These are phyloP conservation scores for Colletotrichum trifolii DNA, from an alignment of 2,329 filamentous ascomycete genomes.

Conservation along the genomic window DNA sequence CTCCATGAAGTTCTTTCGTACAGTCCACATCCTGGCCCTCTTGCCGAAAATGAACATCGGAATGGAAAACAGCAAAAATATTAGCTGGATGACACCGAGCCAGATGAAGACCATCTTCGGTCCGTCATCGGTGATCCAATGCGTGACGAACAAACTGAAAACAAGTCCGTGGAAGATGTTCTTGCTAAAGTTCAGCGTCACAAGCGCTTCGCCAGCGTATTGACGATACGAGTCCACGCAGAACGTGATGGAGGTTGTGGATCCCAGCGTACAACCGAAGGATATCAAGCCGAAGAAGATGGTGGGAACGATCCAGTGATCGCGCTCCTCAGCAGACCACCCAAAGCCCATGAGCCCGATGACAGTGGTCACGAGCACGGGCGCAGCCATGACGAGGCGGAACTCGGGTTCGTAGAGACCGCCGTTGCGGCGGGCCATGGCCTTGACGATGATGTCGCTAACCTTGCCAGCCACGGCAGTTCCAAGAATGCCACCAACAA, in stretches of 20 bases:
- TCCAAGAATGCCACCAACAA: conserved; percentile 88
- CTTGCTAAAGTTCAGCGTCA: conserved; percentile 94
- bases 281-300: conserved; percentile 92
- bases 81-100: conserved; percentile 87
- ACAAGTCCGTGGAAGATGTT: conserved; percentile 92
- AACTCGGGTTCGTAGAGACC: conserved; percentile 97
- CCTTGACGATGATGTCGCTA: conserved; percentile 85
- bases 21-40: conserved; percentile 92
- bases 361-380: conserved; percentile 80
- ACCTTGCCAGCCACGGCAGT: conserved; percentile 90
- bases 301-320: conserved; percentile 92
- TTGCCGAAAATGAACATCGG: conserved; percentile 97
- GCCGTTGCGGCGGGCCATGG: conserved; percentile 86
- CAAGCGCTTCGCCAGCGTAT: conserved; percentile 92
- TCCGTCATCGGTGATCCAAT: conserved; percentile 82
- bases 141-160: conserved; percentile 88
- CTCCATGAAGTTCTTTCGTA: conserved; percentile 87
- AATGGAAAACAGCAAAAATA: conserved; percentile 78
- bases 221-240: conserved; percentile 93
- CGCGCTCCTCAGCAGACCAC: conserved; percentile 82
- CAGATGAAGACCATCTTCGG: conserved; percentile 83
- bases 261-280: conserved; percentile 90
- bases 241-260: conserved; percentile 92
- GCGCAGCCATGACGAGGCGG: conserved; percentile 86
- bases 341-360: conserved; percentile 95